These are phyloP conservation scores for Calonectria pseudoturangicola DNA, from an alignment of 2,329 filamentous ascomycete genomes.

Conservation along the genomic window DNA sequence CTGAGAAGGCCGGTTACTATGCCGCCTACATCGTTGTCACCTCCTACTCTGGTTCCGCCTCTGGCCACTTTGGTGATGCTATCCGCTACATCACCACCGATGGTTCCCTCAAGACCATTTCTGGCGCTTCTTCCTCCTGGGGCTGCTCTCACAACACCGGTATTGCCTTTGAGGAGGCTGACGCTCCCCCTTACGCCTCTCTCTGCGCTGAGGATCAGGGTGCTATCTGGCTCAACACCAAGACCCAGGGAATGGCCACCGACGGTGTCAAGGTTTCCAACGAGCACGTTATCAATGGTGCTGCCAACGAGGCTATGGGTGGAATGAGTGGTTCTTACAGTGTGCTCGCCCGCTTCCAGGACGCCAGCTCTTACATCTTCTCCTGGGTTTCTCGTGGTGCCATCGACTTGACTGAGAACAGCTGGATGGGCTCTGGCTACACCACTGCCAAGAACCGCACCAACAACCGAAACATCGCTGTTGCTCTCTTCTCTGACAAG, in stretches of 20 bases:
- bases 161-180: constrained; percentile 77
- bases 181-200: constrained; percentile 74
- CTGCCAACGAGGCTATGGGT: constrained; percentile 74
- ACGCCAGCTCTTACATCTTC: constrained; percentile 74
- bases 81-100: constrained; percentile 67
- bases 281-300: constrained; percentile 77
- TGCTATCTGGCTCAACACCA: constrained; percentile 78
- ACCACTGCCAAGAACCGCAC: constrained; percentile 72
- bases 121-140: constrained; percentile 73
- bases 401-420: constrained; percentile 70
- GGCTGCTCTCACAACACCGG: constrained; percentile 80
- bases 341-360: constrained; percentile 71
- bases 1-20: constrained; percentile 72
- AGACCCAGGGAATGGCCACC: constrained; percentile 72
- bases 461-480: constrained; percentile 75
- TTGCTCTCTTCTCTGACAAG: constrained; percentile 75
- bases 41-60: constrained; percentile 71
- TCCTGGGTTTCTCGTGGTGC: constrained; percentile 78
- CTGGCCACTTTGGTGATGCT: constrained; percentile 75
- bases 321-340: constrained; percentile 79
- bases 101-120: constrained; percentile 70
- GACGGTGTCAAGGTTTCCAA: constrained; percentile 76
- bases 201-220: constrained; percentile 78
- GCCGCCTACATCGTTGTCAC: constrained; percentile 79
- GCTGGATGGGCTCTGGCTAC: constrained; percentile 75